phyloP scores from a whole-genome alignment of 148 eudicot species.

The Pharnaceum exiguum region DNA sequence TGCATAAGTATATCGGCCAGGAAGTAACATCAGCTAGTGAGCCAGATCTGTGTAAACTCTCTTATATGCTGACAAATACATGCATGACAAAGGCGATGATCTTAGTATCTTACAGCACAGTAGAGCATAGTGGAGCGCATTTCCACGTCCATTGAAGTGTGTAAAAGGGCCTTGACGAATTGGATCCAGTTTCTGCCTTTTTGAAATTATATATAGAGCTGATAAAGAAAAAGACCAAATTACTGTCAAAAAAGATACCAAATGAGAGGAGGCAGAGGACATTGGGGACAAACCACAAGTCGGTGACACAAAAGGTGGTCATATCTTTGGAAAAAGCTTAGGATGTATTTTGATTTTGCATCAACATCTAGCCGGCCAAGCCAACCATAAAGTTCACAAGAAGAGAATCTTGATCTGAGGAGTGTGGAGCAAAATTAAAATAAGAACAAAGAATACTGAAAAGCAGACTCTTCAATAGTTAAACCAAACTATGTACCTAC shows the following conservation, averaged over 20 bases:
- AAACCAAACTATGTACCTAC: too few relatives aligned
- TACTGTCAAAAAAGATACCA: slow-evolving; percentile 12
- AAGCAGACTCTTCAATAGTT: too few relatives aligned
- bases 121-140: neutral
- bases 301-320: slow-evolving; percentile 30
- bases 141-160: slow-evolving; percentile 6
- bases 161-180: slow-evolving; percentile 13
- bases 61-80: too few relatives aligned
- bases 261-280: slow-evolving; percentile 15
- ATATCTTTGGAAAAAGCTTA: slow-evolving; percentile 29
- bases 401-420: slow-evolving; percentile 4
- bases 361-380: slow-evolving; percentile 11
- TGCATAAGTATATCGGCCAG: too few relatives aligned
- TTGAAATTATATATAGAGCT: neutral
- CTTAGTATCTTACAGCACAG: neutral
- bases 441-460: too few relatives aligned
- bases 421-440: too few relatives aligned
- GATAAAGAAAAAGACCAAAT: neutral
- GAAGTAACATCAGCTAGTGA: too few relatives aligned
- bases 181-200: slow-evolving; percentile 12
- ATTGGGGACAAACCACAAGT: slow-evolving; percentile 17
- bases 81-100: neutral
- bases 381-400: slow-evolving; percentile 18
- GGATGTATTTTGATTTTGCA: slow-evolving; percentile 5
- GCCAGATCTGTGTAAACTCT: too few relatives aligned